Conservation (phyloP, 495 filamentous ascomycete genomes). For the Pyrenula aspistea region DNA sequence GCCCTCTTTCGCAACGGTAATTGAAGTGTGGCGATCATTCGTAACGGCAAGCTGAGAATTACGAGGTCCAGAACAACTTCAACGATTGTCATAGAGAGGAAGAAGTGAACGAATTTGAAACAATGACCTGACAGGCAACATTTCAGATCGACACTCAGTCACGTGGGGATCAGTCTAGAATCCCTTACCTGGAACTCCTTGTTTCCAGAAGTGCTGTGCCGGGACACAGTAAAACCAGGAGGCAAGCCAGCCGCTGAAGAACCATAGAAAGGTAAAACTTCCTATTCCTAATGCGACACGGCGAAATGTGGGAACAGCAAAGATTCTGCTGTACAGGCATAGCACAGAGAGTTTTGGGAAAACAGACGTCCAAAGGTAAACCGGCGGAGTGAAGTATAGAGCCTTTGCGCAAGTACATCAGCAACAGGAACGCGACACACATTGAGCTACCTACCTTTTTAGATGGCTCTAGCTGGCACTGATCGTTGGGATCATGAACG, state of each 20-base stretch:
- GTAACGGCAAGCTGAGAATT: background rate
- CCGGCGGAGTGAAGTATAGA: background rate
- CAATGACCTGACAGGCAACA: no score
- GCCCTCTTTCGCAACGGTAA: background rate
- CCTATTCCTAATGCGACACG: background rate
- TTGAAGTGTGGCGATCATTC: background rate
- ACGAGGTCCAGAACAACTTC: background rate
- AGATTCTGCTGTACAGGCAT: background rate
- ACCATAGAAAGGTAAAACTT: background rate
- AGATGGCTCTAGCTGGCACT: no score
- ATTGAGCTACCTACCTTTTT: no score
- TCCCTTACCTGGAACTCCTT: background rate
- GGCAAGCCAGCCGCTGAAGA: background rate
- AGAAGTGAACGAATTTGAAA: background rate
- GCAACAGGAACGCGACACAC: no score
- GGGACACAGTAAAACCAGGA: background rate
- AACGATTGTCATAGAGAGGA: background rate
- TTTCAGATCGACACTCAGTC: no score
- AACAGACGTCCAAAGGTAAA: background rate
- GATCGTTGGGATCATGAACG: no score
- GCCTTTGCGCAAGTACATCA: no score
- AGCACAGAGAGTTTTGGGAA: background rate
- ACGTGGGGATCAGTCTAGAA: no score
- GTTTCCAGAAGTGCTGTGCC: background rate
- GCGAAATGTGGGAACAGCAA: background rate